Base-by-base conservation (phyloP, 345 rosid genomes). In the Microcos paniculata region DNA sequence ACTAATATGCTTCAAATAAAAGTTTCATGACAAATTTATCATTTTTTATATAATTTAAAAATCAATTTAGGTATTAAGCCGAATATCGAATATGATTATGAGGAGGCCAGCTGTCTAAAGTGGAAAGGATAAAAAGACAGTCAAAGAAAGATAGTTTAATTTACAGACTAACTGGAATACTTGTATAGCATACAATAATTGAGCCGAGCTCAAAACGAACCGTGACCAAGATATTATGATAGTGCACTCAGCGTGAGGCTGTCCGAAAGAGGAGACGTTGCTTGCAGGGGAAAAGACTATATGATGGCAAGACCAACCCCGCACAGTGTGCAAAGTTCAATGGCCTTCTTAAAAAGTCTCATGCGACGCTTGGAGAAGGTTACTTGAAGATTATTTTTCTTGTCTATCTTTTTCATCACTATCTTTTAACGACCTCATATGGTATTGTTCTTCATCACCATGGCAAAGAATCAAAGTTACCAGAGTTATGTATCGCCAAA, bases 301-400 rank as follows among this genome's bases (percentile, higher is more conserved):
- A n/a, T n/a, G 40, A 87, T 52, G 0, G 80, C 88, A 18, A 83
- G 63, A 0, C 83, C 85, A 4, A 75, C 85, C 5, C 86, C 88
- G 43, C 87, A 87, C 2, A 87, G 84, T 1, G 88, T 86, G 82
- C 84, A 77, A 0, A 87, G 87, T 68, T 89, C 91, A 31, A 84
- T 89, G 0, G 90, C 91, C 62, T 89, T 89, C 80, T 86, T 87
- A 89, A 84, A n/a, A 1, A 87, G 80, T 1, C 90, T 88, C 0
- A 86, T 71, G 0, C 86, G 79, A 6, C 90, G 89, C 73, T 89
- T 89, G 0, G 93, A 89, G 83, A 89, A 87, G n/a, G 93, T 87
- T 19, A 89, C 90, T 40, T 86, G 86, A 3, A 77, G 81, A 24
- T 80, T 78, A 21, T 31, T 86, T 55, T 84, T 82, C 77, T 86